Evolutionary conservation across 2,329 filamentous ascomycete genomes (phyloP), one percentile per base, ranked within the genome.

Genomic region (Plenodomus lindquistii): DNA sequence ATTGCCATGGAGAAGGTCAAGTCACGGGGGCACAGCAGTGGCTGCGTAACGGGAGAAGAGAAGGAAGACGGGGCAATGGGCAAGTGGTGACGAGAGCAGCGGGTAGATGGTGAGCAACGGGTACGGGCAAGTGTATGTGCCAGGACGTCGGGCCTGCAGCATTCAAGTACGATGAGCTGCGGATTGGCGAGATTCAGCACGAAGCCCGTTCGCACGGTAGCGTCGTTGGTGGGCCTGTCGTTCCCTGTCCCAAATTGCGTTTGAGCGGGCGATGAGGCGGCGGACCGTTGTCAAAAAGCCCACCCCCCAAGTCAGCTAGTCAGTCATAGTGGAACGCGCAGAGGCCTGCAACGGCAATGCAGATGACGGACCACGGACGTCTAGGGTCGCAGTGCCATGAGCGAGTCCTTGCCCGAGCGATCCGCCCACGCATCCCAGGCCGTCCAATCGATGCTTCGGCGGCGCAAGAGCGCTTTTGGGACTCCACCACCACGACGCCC

Each of bases 271-370:
- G 65, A 55, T 65, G 61, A 66, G 60, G 65, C 65, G 61, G 64
- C 68, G 63, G 67, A 67, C 65, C 68, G 68, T 70, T 70, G 64
- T 63, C 56, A 67, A 61, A 55, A 66, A 62, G 66, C 63, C 60
- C 62, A 48, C 41, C 52, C 48, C 66, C 63, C 41, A 63, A 56
- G 56, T 41, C 48, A 60, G 66, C 56, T 69, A 68, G n/a, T n/a
- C n/a, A n/a, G n/a, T n/a, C n/a, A n/a, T n/a, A n/a, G 66, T 46
- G 48, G 54, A 51, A 49, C 50, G 55, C 62, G 60, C 59, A 54
- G 60, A 64, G 61, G 63, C 65, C 67, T 63, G 66, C 61, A 73
- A 73, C 70, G 71, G 71, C 60, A 70, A 66, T 72, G 71, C 70
- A 73, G 69, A 69, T 67, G 65, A 63, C 56, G 60, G 56, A 49